These are phyloP conservation scores for Lupinus albus DNA, from an alignment of 306 rosid species.

Conservation along the genomic window DNA sequence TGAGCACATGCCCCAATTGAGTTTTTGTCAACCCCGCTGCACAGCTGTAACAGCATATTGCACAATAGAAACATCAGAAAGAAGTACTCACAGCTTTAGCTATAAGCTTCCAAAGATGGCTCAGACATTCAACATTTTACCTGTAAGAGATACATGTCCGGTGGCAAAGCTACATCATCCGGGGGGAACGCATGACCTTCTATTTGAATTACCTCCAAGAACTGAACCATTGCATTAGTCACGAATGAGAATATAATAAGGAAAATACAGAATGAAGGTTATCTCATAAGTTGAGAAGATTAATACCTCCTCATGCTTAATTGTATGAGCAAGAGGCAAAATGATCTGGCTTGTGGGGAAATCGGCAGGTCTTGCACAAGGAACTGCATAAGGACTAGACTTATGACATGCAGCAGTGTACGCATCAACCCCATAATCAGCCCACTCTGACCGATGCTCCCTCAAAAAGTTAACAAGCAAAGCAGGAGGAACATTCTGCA, in stretches of 20 bases:
- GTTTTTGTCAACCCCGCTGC: conserved; percentile 90
- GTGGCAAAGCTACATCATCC: conserved; percentile 79
- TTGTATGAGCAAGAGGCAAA: conserved; percentile 86
- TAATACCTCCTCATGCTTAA: conserved; percentile 90
- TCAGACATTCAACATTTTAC: conserved; percentile 35
- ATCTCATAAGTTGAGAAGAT: background rate
- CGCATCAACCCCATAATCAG: conserved; percentile 94
- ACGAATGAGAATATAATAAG: background rate
- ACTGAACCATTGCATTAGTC: conserved; percentile 45
- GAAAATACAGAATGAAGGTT: background rate
- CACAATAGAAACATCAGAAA: background rate
- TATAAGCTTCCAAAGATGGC: background rate
- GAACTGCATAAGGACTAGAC: conserved; percentile 83
- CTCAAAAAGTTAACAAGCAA: conserved; percentile 91
- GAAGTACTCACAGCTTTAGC: background rate
- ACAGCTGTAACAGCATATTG: conserved; percentile 54
- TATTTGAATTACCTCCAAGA: conserved; percentile 89
- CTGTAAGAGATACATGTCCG: conserved; percentile 91
- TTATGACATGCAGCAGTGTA: conserved; percentile 91
- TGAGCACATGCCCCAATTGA: conserved; percentile 92
- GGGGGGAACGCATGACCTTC: conserved; percentile 97
- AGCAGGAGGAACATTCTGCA: conserved; percentile 96
- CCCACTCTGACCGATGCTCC: conserved; percentile 99
- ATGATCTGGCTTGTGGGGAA: conserved; percentile 90
- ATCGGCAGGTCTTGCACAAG: conserved; percentile 84